These are phyloP conservation scores for Brassica hybrid DNA, from an alignment of 441 rosid genomes.

Conservation along the genomic window DNA sequence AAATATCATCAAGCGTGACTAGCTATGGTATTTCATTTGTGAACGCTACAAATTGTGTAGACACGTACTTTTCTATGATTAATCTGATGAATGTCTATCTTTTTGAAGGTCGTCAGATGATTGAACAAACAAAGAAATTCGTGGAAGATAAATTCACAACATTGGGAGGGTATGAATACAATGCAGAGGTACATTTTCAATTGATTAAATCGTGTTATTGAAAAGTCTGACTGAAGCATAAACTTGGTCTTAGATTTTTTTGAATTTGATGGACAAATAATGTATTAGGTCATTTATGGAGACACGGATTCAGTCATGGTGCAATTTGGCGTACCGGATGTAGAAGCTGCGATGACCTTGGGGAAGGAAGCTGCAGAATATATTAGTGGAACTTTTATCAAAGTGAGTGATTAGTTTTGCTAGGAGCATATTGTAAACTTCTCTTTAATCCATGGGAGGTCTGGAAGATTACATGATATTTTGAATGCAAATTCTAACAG, in stretches of 20 bases:
- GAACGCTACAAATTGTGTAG: conserved; percentile 17
- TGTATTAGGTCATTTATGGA: conserved; percentile 88
- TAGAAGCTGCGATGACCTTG: conserved; percentile 85
- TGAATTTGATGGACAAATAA: conserved; percentile 19
- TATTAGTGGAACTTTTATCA: conserved; percentile 85
- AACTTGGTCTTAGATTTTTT: conserved; percentile 9
- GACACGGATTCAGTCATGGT: conserved; percentile 99
- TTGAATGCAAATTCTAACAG: conserved; percentile 2
- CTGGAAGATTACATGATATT: conserved; percentile 26
- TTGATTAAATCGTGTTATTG: conserved; percentile 18
- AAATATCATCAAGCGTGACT: conserved; percentile 98
- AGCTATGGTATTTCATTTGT: conserved; percentile 77
- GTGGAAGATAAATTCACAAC: conserved; percentile 91
- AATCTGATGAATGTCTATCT: conserved; percentile 41
- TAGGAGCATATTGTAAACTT: conserved; percentile 16
- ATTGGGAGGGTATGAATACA: conserved; percentile 77
- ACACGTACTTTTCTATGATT: conserved; percentile 26
- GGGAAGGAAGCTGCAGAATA: conserved; percentile 96
- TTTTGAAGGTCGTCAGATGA: conserved; percentile 93
- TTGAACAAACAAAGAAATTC: conserved; percentile 91
- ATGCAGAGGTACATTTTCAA: conserved; percentile 75
- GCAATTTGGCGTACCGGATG: conserved; percentile 87
- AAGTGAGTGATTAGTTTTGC: conserved; percentile 53
- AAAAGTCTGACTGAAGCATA: conserved; percentile 21
- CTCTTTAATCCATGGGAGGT: conserved; percentile 10